Conservation (phyloP, 352 stramenopile genomes). For the Lagenidium sp. region DNA sequence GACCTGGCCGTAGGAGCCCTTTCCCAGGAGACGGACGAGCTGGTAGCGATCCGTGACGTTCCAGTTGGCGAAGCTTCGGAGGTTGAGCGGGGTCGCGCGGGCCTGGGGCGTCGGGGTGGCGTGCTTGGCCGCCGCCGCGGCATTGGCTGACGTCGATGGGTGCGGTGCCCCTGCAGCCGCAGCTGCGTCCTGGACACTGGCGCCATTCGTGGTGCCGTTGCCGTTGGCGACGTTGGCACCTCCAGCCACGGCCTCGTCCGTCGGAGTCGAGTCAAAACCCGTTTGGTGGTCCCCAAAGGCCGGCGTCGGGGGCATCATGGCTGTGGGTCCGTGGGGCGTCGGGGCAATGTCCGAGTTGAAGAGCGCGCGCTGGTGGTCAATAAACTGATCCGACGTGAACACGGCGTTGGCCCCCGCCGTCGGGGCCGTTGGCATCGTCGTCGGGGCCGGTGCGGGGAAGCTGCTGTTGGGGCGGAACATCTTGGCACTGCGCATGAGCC, state of each 20-base stretch:
- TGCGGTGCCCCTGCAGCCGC: constrained; percentile 16
- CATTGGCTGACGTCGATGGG: too few species aligned
- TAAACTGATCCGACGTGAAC: constrained; percentile 59
- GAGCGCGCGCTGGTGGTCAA: constrained; percentile 71
- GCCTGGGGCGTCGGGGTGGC: constrained; percentile 52
- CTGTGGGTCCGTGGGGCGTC: constrained; percentile 63
- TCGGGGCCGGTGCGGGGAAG: constrained; percentile 1
- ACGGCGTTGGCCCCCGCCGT: constrained; percentile 11
- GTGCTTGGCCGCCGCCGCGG: constrained; percentile 21
- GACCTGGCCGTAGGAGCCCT: constrained; percentile 83
- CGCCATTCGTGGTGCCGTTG: constrained; percentile 9
- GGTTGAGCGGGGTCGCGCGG: constrained; percentile 60
- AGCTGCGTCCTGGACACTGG: constrained; percentile 12
- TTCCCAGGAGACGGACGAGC: constrained; percentile 70
- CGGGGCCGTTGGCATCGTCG: constrained; percentile 6
- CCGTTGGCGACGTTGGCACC: constrained; percentile 22
- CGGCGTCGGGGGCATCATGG: constrained; percentile 77
- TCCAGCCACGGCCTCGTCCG: constrained; percentile 27
- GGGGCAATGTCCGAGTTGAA: constrained; percentile 64
- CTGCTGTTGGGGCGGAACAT: constrained; percentile 15
- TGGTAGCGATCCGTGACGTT: constrained; percentile 72
- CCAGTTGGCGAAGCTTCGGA: constrained; percentile 81
- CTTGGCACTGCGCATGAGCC: constrained; percentile 15
- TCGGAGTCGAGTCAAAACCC: constrained; percentile 48
- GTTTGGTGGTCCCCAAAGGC: constrained; percentile 64